These are phyloP conservation scores for Colletotrichum limetticola DNA, from an alignment of 2,329 filamentous ascomycete genomes.

Conservation along the genomic window DNA sequence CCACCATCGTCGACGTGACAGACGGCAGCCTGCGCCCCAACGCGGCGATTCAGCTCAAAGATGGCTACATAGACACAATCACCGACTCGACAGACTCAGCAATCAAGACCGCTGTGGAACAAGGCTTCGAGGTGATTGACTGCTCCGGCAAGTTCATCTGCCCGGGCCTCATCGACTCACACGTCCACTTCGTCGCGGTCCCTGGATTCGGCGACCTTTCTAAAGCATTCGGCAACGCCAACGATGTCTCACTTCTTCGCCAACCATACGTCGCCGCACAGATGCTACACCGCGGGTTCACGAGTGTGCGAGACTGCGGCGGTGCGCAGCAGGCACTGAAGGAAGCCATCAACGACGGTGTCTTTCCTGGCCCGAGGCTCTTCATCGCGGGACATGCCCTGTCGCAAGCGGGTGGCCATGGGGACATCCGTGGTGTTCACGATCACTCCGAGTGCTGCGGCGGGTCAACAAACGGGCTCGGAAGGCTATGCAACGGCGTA, in stretches of 20 bases:
- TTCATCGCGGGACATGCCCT: conserved; percentile 66
- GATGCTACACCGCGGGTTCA: conserved; percentile 69
- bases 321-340: conserved; percentile 65
- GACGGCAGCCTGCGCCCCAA: conserved; percentile 44
- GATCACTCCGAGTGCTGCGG: conserved; percentile 57
- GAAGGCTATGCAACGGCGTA: conserved; percentile 63
- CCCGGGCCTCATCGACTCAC: conserved; percentile 44
- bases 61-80: conserved; percentile 47
- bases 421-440: conserved; percentile 59
- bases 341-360: conserved; percentile 64
- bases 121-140: conserved; percentile 41
- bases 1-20: conserved; percentile 54
- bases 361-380: conserved; percentile 64
- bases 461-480: conserved; percentile 52
- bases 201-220: conserved; percentile 42
- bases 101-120: conserved; percentile 14
- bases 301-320: conserved; percentile 67
- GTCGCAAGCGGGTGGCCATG: conserved; percentile 68
- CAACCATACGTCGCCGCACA: conserved; percentile 59
- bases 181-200: conserved; percentile 43
- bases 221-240: conserved; percentile 43
- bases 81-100: conserved; percentile 3
- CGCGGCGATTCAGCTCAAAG: conserved; percentile 46
- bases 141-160: conserved; percentile 40
- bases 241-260: conserved; percentile 53